Conservation (phyloP, 192 early-diverging fungal species). For the Gigaspora rosea region DNA sequence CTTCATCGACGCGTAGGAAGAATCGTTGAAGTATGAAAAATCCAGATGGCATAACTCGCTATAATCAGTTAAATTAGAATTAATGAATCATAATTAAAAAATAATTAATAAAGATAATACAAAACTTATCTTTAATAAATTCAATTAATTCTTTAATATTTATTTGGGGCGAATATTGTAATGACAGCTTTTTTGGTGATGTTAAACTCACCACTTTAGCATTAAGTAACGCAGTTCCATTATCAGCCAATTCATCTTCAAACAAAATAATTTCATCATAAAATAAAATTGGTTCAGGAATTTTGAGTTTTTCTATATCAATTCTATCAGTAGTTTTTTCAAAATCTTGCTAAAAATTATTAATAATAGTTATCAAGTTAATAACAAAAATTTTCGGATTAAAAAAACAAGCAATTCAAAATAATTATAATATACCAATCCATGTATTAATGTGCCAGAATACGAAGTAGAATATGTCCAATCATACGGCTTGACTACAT, state of each 20-base stretch:
- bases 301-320: constrained; percentile 74
- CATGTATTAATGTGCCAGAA: constrained; percentile 55
- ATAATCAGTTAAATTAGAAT: background rate
- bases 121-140: too few species aligned
- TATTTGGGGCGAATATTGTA: too few species aligned
- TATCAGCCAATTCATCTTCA: constrained; percentile 97
- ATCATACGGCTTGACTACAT: constrained; percentile 92
- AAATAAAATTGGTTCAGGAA: constrained; percentile 86
- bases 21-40: constrained; percentile 87
- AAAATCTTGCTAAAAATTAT: constrained; percentile 22
- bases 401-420: background rate
- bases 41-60: constrained; percentile 93
- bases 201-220: constrained; percentile 69
- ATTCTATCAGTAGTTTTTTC: constrained; percentile 54
- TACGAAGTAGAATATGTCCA: constrained; percentile 95
- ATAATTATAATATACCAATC: background rate
- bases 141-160: too few species aligned
- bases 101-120: background rate
- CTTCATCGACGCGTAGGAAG: constrained; percentile 93
- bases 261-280: constrained; percentile 94
- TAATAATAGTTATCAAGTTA: background rate
- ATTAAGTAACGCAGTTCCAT: constrained; percentile 80
- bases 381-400: background rate
- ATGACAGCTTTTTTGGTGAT: background rate
- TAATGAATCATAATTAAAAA: background rate